Percentiles rank a stretch among this genome's conserved stretches.
Conservation (phyloP, 129 eudicot species). For the Tanacetum coccineum region DNA sequence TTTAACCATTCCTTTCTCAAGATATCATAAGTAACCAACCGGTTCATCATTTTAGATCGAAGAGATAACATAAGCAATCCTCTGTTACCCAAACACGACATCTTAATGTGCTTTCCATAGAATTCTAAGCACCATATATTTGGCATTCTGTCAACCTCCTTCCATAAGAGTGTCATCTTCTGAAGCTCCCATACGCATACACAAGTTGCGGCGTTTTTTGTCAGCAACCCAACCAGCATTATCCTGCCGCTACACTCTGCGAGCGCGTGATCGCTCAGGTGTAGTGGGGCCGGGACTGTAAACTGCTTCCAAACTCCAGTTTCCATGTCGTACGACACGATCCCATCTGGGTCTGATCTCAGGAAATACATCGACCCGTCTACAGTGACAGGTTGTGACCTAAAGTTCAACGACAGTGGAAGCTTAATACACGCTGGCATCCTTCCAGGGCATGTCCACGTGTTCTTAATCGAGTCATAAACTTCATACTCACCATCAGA, state of each 20-base stretch:
- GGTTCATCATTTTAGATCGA: constrained; percentile 77
- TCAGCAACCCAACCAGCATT: constrained; percentile 85
- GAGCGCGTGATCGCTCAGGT: constrained; percentile 61
- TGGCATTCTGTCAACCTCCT: constrained; percentile 99
- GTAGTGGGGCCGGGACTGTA: constrained; percentile 63
- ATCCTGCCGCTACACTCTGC: constrained; percentile 77
- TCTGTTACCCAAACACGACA: constrained; percentile 94
- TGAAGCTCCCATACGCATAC: constrained; percentile 98
- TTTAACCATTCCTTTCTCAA: constrained; percentile 69
- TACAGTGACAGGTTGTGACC: constrained; percentile 77
- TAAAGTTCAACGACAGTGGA: constrained; percentile 71
- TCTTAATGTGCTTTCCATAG: constrained; percentile 92
- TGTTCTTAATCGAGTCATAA: constrained; percentile 53
- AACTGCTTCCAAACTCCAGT: constrained; percentile 70
- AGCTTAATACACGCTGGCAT: constrained; percentile 63
- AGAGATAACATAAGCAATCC: constrained; percentile 92
- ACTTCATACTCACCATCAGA: constrained; percentile 80
- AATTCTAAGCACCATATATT: constrained; percentile 97
- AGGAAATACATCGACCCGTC: constrained; percentile 60
- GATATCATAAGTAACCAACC: constrained; percentile 70
- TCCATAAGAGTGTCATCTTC: constrained; percentile 95
- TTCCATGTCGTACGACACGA: constrained; percentile 56
- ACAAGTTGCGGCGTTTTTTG: constrained; percentile 93
- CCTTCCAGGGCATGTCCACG: constrained; percentile 64
- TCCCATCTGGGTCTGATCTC: constrained; percentile 85